A percentile compares a stretch with the other conserved stretches of the same genome.
phyloP scores from a whole-genome alignment of 495 filamentous ascomycete genomes.

The Neurospora sublineolata region DNA sequence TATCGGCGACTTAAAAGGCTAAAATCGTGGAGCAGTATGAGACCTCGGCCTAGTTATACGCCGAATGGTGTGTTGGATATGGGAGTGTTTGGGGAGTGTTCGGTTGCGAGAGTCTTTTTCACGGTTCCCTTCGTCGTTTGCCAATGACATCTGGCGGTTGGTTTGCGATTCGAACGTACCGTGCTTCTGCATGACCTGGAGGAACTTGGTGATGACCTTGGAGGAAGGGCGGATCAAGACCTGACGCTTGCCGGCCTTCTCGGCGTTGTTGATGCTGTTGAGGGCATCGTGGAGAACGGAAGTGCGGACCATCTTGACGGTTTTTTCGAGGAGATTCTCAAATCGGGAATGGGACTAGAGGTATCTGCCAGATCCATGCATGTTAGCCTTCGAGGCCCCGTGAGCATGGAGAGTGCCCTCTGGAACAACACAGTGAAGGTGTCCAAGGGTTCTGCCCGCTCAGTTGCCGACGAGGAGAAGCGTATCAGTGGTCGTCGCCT shows the following conservation, averaged over 20 bases:
- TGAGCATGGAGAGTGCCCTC: slow-evolving; percentile 92
- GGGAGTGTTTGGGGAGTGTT: neutral
- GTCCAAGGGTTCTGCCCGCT: slow-evolving; percentile 83
- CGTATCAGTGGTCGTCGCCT: slow-evolving; percentile 44
- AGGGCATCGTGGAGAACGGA: slow-evolving; percentile 98
- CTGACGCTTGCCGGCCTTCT: slow-evolving; percentile 97
- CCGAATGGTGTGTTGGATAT: slow-evolving; percentile 41
- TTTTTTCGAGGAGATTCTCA: slow-evolving; percentile 58
- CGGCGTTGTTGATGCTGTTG: slow-evolving; percentile 99
- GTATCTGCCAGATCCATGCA: slow-evolving; percentile 48
- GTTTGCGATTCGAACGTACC: slow-evolving; percentile 60
- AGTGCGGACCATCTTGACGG: slow-evolving; percentile 92
- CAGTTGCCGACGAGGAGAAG: slow-evolving; percentile 58
- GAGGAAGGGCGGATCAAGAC: slow-evolving; percentile 91
- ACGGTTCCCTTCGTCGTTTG: neutral
- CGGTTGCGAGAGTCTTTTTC: slow-evolving; percentile 14
- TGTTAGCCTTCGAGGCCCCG: slow-evolving; percentile 71
- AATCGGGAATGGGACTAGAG: slow-evolving; percentile 56
- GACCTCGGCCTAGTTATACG: slow-evolving; percentile 98
- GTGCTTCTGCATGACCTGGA: slow-evolving; percentile 96
- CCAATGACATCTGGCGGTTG: slow-evolving; percentile 1
- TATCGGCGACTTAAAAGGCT: slow-evolving; percentile 99
- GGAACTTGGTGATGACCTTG: slow-evolving; percentile 99
- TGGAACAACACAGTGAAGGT: slow-evolving; percentile 20
- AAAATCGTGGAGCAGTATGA: slow-evolving; percentile 63